Conservation (phyloP, 108 stramenopile species). For the Nannochloropsis salina region DNA sequence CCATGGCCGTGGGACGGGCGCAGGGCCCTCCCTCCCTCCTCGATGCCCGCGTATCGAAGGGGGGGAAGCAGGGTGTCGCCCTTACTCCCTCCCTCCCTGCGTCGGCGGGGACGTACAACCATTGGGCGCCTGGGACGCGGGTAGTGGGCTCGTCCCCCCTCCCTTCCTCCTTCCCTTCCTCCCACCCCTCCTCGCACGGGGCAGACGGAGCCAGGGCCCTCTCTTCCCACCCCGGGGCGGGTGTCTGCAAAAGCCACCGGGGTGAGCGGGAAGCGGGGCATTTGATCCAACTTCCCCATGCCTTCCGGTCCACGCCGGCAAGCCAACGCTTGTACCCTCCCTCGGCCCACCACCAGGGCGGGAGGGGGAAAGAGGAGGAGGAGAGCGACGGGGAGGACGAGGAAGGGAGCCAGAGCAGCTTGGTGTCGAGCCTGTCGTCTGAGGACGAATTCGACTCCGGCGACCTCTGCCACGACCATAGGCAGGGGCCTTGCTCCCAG, state of each 20-base stretch:
- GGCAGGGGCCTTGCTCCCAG: background rate
- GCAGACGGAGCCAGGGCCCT: no score
- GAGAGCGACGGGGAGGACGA: background rate
- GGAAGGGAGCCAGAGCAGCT: background rate
- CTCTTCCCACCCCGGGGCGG: no score
- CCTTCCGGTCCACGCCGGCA: background rate
- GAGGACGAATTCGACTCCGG: background rate
- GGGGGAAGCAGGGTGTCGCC: background rate
- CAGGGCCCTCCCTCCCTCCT: no score
- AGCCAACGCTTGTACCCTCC: conserved; percentile 14
- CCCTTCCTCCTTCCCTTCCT: background rate
- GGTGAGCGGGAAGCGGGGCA: background rate
- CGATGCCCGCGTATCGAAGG: background rate
- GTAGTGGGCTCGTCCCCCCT: background rate
- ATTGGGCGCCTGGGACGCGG: background rate
- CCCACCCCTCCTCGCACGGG: background rate
- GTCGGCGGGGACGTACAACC: background rate
- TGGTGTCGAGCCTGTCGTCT: background rate
- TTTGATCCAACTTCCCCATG: background rate
- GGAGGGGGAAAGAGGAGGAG: background rate
- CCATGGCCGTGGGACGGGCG: no score
- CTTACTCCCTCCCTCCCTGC: background rate
- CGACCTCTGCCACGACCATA: background rate
- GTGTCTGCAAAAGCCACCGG: no score
- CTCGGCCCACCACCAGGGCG: no score